phyloP scores from a whole-genome alignment of 371 early-diverging fungal genomes.

The Saksenaea oblongispora region DNA sequence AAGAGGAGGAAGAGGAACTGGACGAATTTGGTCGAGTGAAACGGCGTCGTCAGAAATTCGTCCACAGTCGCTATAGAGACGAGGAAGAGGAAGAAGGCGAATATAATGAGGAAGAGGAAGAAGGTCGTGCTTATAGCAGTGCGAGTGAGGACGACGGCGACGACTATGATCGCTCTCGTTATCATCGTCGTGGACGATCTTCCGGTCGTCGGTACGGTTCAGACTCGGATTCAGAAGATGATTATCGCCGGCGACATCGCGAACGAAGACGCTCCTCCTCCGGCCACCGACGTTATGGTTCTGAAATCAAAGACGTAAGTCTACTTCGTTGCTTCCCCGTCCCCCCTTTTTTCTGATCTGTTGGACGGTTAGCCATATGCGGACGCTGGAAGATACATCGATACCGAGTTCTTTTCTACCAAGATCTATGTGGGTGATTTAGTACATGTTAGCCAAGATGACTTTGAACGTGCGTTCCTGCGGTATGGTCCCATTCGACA shows the following conservation, averaged over 20 bases:
- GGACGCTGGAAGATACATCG: conserved; percentile 58
- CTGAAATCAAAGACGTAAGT: conserved; percentile 24
- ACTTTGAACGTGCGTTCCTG: conserved; percentile 42
- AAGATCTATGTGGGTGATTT: conserved; percentile 62
- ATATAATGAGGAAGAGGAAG: conserved; percentile 14
- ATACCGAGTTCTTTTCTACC: conserved; percentile 58
- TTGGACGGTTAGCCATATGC: conserved; percentile 38
- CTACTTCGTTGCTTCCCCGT: too few relatives aligned
- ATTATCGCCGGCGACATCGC: conserved; percentile 15
- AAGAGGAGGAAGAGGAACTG: conserved; percentile 42
- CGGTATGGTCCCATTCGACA: conserved; percentile 55
- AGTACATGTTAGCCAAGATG: conserved; percentile 34
- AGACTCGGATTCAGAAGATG: conserved; percentile 33
- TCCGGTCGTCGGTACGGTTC: conserved; percentile 24
- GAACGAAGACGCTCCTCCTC: conserved; percentile 13
- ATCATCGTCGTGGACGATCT: conserved; percentile 23
- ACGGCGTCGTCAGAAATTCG: conserved; percentile 42
- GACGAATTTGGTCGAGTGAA: conserved; percentile 53
- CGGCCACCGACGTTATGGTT: conserved; percentile 6
- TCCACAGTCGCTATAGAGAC: not conserved
- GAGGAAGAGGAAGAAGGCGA: conserved; percentile 20
- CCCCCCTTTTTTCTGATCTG: not conserved
- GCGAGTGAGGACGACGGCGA: conserved; percentile 82
- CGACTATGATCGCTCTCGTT: conserved; percentile 77
- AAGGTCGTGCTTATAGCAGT: conserved; percentile 27